Evolutionary conservation across 306 rosid species (phyloP), one percentile per base, ranked within the genome.

Genomic region (Chamaecrista fasciculata): DNA sequence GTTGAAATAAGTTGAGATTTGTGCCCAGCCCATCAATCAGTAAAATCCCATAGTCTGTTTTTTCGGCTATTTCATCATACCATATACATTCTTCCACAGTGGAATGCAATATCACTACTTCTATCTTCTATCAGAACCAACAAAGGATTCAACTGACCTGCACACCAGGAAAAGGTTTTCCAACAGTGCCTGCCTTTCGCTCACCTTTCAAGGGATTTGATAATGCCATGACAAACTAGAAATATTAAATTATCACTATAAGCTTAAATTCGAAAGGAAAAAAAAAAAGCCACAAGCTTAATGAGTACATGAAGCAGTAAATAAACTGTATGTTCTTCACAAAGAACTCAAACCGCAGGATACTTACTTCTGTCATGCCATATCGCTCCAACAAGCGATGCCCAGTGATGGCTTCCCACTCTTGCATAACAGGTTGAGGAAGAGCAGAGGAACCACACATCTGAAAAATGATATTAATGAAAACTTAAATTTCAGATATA

Each of bases 371-470:
- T 8, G 97, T 94, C 98, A 90, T 94, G 78, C 97, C 98, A 62
- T 88, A 90, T 74, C 98, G 81, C 80, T 94, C 98, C 84, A 94
- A 86, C 70, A 94, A 85, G 73, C 90, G 76, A 75, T 94, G 98
- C 46, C 95, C 97, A 12, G 96, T 88, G 70, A 90, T 86, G 69
- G 68, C 75, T 76, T 90, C 90, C 98, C 98, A 94, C 73, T 85
- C 86, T 70, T 83, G 87, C 97, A 88, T 86, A 78, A 90, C 84
- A 60, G 98, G 97, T 69, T 80, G 77, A 71, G 97, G 98, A 70
- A 94, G 97, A 14, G 96, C 98, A 47, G 98, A 88, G 76, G 98
- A 93, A 62, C 98, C 98, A 85, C 98, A 86, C 98, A 94, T 94
- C 98, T 94, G 73, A 51, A 59, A 31, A 26, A 31, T 39, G 65